These are phyloP conservation scores for Colletotrichum sp. DNA, from an alignment of 2,329 filamentous ascomycete species.

Conservation along the genomic window DNA sequence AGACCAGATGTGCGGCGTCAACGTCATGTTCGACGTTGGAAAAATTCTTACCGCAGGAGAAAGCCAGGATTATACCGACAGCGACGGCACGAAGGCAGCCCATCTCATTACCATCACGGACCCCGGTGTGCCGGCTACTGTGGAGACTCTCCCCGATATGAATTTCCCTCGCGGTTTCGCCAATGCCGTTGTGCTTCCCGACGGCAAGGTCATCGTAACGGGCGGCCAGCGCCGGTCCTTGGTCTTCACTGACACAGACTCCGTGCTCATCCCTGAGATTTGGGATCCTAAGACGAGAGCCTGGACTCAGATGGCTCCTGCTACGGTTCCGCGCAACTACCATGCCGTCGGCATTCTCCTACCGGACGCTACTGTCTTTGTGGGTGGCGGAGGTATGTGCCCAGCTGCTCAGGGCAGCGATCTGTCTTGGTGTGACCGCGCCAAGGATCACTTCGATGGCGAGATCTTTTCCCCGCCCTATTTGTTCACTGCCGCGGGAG, in stretches of 20 bases:
- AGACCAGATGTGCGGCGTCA: slow-evolving; percentile 58
- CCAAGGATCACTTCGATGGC: not conserved
- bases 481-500: not conserved
- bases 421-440: not conserved
- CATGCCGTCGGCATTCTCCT: not conserved
- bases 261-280: not conserved
- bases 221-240: not conserved
- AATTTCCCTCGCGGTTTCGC: not conserved
- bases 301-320: not conserved
- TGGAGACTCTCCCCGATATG: slow-evolving; percentile 14
- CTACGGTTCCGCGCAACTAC: not conserved
- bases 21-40: slow-evolving; percentile 63
- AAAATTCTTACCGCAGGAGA: slow-evolving; percentile 61
- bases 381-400: not conserved
- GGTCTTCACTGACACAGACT: not conserved
- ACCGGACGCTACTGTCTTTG: not conserved
- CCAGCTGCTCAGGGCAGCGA: not conserved
- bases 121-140: slow-evolving; percentile 23
- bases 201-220: not conserved
- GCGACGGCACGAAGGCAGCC: slow-evolving; percentile 43
- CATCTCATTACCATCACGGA: slow-evolving; percentile 53
- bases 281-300: not conserved
- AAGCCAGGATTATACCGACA: slow-evolving; percentile 46
- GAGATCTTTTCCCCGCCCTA: not conserved
- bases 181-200: not conserved